A percentile compares a stretch with the other conserved stretches of the same genome.
These are phyloP conservation scores for Ilyonectria robusta DNA, from an alignment of 2,329 filamentous ascomycete species.

Conservation along the genomic window DNA sequence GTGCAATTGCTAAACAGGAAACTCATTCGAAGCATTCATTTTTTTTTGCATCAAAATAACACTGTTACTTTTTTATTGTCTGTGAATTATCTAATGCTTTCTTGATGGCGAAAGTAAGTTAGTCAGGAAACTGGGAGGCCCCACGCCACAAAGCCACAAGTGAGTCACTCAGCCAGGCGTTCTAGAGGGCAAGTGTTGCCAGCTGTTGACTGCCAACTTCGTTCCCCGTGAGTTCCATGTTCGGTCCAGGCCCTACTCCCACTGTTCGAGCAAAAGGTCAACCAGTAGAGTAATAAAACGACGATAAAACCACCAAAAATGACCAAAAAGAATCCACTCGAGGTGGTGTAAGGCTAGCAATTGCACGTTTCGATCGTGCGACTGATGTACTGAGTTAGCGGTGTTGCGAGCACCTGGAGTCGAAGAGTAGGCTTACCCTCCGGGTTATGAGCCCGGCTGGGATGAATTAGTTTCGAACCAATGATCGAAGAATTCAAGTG, in stretches of 20 bases:
- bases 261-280: background rate
- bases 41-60: background rate
- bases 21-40: background rate
- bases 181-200: no score
- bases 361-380: constrained; percentile 43
- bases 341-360: constrained; percentile 42
- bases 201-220: no score
- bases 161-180: no score
- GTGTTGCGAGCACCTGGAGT: background rate
- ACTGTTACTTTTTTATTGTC: background rate
- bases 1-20: constrained; percentile 22
- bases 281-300: background rate
- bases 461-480: background rate
- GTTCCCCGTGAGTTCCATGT: no score
- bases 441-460: constrained; percentile 41
- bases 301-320: constrained; percentile 4
- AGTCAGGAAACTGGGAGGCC: no score
- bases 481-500: background rate
- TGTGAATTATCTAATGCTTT: no score
- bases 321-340: constrained; percentile 18
- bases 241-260: no score
- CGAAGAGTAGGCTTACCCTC: constrained; percentile 20
- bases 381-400: constrained; percentile 6
- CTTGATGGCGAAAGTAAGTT: no score
- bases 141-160: no score